These are phyloP conservation scores for Rutstroemia sp. DNA, from an alignment of 2,329 filamentous ascomycete species.

Conservation along the genomic window DNA sequence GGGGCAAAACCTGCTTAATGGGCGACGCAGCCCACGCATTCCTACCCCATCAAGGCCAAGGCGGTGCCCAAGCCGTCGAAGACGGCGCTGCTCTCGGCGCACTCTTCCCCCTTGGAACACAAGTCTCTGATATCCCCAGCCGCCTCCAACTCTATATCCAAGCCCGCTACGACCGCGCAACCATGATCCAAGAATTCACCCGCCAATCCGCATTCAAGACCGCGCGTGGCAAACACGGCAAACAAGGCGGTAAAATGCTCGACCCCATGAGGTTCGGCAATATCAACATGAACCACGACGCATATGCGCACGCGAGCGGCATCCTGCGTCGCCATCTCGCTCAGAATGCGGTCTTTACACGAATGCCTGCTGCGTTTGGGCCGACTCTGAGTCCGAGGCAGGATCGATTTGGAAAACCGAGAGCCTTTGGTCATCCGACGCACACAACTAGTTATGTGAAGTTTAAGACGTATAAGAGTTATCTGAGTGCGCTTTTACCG, in stretches of 20 bases:
- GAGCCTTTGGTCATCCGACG: neutral
- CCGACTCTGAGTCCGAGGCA: slow-evolving; percentile 25
- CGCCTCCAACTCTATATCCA: slow-evolving; percentile 53
- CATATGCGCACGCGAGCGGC: slow-evolving; percentile 41
- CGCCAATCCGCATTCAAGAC: slow-evolving; percentile 31
- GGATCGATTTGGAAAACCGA: slow-evolving; percentile 8
- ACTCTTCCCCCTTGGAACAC: slow-evolving; percentile 44
- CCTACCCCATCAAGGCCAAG: slow-evolving; percentile 55
- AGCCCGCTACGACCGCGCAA: slow-evolving; percentile 49
- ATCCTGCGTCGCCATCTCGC: slow-evolving; percentile 33
- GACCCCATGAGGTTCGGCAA: slow-evolving; percentile 37
- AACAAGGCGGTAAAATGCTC: slow-evolving; percentile 10
- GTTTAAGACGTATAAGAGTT: slow-evolving; percentile 33
- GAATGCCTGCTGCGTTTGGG: slow-evolving; percentile 36
- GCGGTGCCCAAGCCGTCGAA: slow-evolving; percentile 58
- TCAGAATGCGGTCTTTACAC: slow-evolving; percentile 37
- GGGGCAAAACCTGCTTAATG: slow-evolving; percentile 46
- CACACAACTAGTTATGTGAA: slow-evolving; percentile 30
- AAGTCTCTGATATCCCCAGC: slow-evolving; percentile 40
- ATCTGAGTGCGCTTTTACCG: slow-evolving; percentile 34
- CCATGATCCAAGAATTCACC: slow-evolving; percentile 50
- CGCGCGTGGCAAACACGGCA: slow-evolving; percentile 8
- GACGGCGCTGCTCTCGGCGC: slow-evolving; percentile 53
- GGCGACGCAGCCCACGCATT: slow-evolving; percentile 66
- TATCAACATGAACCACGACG: slow-evolving; percentile 43